Conservation (phyloP, 306 rosid species). For the Lathyrus aphaca region DNA sequence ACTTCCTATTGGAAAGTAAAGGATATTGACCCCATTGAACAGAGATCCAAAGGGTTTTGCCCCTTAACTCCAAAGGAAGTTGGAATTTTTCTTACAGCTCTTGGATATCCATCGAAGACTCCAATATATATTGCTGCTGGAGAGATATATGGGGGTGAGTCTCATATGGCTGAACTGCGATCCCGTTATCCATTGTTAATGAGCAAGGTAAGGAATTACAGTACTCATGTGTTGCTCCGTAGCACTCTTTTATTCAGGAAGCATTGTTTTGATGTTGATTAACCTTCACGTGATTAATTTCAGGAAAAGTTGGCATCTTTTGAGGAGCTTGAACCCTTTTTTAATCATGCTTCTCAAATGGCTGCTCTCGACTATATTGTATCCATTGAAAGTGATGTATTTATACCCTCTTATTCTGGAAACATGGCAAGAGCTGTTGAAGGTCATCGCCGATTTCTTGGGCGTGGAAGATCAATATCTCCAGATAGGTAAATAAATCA, state of each 20-base stretch:
- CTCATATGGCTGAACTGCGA: slow-evolving; percentile 72
- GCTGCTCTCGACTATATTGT: slow-evolving; percentile 98
- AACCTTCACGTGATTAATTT: no score
- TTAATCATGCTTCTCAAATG: slow-evolving; percentile 85
- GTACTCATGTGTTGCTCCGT: slow-evolving; percentile 4
- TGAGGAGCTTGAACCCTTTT: slow-evolving; percentile 82
- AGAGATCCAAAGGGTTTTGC: slow-evolving; percentile 84
- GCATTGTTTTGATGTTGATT: no score
- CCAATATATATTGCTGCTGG: slow-evolving; percentile 95
- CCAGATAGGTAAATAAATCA: slow-evolving; percentile 89
- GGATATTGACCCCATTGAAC: slow-evolving; percentile 82
- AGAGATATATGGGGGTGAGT: slow-evolving; percentile 87
- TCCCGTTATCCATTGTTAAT: slow-evolving; percentile 77
- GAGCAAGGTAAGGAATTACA: slow-evolving; percentile 69
- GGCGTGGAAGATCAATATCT: slow-evolving; percentile 85
- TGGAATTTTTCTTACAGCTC: slow-evolving; percentile 85
- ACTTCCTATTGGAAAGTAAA: slow-evolving; percentile 93
- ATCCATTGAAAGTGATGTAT: slow-evolving; percentile 91
- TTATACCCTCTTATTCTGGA: slow-evolving; percentile 88
- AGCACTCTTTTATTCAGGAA: background rate
- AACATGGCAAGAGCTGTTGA: slow-evolving; percentile 98
- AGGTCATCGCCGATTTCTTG: slow-evolving; percentile 97
- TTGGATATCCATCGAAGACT: slow-evolving; percentile 85
- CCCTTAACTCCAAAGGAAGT: slow-evolving; percentile 97
- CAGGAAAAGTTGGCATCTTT: slow-evolving; percentile 86